Evolutionary conservation across 179 eudicot species (phyloP).

Genomic region (Beta macrorhiza): DNA sequence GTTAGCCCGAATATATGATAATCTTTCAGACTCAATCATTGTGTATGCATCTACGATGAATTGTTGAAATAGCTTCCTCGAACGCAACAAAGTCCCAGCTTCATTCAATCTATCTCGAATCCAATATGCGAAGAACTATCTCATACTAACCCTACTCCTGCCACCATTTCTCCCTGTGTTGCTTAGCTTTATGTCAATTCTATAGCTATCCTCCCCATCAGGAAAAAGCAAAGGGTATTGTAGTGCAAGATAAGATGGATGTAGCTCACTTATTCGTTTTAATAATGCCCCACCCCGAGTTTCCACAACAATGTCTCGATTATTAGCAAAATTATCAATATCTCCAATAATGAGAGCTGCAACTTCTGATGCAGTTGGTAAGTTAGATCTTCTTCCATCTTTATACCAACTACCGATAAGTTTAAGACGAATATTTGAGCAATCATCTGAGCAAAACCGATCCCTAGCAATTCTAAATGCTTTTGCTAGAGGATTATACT

Average conservation of each 20-base stretch:
- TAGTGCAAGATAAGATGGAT: background rate
- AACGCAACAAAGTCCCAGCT: background rate
- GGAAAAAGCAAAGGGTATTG: slow-evolving; percentile 12
- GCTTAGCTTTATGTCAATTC: slow-evolving; percentile 9
- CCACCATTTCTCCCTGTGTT: background rate
- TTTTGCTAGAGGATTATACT: background rate
- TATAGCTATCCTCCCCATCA: slow-evolving; percentile 11
- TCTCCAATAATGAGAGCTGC: background rate
- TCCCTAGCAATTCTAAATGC: slow-evolving; percentile 8
- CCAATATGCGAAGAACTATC: background rate
- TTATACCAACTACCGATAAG: background rate
- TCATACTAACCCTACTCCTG: background rate
- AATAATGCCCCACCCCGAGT: background rate
- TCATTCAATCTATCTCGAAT: slow-evolving; percentile 9
- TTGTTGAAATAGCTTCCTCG: slow-evolving; percentile 1
- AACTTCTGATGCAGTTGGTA: background rate
- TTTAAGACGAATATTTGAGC: background rate
- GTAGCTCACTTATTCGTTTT: slow-evolving; percentile 11
- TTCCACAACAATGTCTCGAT: background rate
- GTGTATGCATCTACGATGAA: slow-evolving; percentile 7
- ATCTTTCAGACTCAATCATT: slow-evolving; percentile 9
- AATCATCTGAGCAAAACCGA: background rate
- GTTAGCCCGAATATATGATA: background rate
- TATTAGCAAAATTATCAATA: background rate
- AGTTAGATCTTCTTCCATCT: background rate